phyloP scores from a whole-genome alignment of 345 rosid species.

The Litchi chinensis region DNA sequence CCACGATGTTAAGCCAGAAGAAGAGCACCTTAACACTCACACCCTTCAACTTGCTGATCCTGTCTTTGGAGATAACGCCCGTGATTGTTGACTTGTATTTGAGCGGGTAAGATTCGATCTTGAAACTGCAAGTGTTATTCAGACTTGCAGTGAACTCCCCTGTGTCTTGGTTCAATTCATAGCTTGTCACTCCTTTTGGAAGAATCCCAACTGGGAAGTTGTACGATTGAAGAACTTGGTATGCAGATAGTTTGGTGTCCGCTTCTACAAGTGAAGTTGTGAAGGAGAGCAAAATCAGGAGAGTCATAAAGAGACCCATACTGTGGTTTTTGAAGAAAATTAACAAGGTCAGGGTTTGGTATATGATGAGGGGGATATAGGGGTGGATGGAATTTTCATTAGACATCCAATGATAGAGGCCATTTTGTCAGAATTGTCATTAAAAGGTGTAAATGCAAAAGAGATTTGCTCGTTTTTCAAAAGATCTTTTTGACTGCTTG shows the following conservation, averaged over 20 bases:
- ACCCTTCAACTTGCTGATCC: conserved; percentile 47
- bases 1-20: conserved; percentile 57
- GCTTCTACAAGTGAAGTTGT: not conserved
- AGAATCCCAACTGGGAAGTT: conserved; percentile 67
- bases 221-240: conserved; percentile 50
- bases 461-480: not conserved
- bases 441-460: not conserved
- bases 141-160: conserved; percentile 56
- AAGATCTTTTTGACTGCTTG: not conserved
- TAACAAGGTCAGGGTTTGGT: not conserved
- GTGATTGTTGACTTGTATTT: conserved; percentile 52
- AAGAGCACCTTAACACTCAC: conserved; percentile 56
- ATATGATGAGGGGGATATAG: not conserved
- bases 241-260: conserved; percentile 38
- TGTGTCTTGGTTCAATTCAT: conserved; percentile 51
- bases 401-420: not conserved
- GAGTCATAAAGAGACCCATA: conserved; percentile 8
- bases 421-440: conserved; percentile 5
- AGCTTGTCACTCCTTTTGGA: conserved; percentile 56
- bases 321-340: not conserved
- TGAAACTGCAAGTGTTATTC: conserved; percentile 47
- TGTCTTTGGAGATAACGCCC: conserved; percentile 49
- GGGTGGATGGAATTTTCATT: not conserved
- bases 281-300: conserved; percentile 18
- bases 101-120: conserved; percentile 54